Evolutionary conservation across 2,329 filamentous ascomycete genomes (phyloP), one percentile per base, ranked within the genome.

Genomic region (Tolypocladium tropicale): DNA sequence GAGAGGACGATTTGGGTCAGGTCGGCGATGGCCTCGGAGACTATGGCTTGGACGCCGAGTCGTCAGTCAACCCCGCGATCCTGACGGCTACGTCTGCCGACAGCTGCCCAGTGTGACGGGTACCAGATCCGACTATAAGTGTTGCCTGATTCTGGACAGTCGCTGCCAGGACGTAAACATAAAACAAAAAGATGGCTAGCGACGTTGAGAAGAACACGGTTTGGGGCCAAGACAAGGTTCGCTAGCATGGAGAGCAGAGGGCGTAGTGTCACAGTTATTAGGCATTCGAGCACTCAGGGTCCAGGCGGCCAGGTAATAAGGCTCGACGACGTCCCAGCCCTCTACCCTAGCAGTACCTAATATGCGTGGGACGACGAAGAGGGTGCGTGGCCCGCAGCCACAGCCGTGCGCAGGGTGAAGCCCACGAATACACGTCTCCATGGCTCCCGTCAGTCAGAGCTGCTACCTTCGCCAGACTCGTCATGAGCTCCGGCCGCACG

Each of bases 311-410:
- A 37, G 36, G 4, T 28, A 28, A 25, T 18, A 28, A 9, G 12
- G 28, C 25, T 30, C 43, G 2, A 18, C 2, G 4, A 25, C 43
- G 25, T 18, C 14, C 14, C 14, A 10, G 43, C 43, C 18, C 25
- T 49, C 46, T 49, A 32, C n/a, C 21, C 18, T 49, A 48, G 25
- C 6, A 48, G 25, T 6, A 32, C 4, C 18, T 10, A 16, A 32
- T n/a, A n/a, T n/a, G 46, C 46, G 32, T n/a, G 43, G 46, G 46
- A n/a, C 46, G 28, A 49, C 46, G 32, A 32, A 49, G 46, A 32
- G 46, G 46, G 32, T 49, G 46, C 34, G 53, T 41, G 53, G 43
- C 53, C 23, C 39, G 54, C 54, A 55, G 49, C 54, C 54, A 55
- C 36, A n/a, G 25, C 46, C 25, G 25, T n/a, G 25, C 23, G 28